phyloP scores from a whole-genome alignment of 345 rosid genomes.

The Erysimum cheiranthoides region DNA sequence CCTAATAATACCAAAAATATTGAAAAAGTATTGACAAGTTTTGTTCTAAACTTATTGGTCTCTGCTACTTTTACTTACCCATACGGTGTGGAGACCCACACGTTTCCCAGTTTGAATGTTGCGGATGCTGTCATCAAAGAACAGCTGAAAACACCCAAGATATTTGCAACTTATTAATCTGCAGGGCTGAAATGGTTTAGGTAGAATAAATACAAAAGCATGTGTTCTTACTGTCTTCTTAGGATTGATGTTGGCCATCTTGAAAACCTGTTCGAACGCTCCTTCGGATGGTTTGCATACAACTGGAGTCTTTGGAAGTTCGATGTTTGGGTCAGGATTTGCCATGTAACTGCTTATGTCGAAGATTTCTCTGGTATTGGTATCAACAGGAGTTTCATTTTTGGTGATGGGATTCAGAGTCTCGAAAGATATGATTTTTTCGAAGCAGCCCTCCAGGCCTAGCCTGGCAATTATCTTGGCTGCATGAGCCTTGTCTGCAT shows the following conservation, averaged over 20 bases:
- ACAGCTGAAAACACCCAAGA: constrained; percentile 57
- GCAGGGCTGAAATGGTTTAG: background rate
- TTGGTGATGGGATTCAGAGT: constrained; percentile 68
- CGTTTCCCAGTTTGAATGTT: constrained; percentile 79
- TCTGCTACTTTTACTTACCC: constrained; percentile 54
- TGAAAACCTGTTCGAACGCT: constrained; percentile 74
- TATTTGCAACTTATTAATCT: background rate
- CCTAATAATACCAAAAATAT: constrained; percentile 43
- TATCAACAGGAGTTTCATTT: constrained; percentile 43
- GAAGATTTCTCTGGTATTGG: constrained; percentile 44
- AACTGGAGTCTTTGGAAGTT: constrained; percentile 67
- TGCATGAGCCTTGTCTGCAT: constrained; percentile 84
- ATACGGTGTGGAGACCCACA: constrained; percentile 79
- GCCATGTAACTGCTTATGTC: constrained; percentile 55
- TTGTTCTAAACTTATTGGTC: background rate
- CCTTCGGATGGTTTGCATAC: constrained; percentile 89
- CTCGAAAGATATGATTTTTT: constrained; percentile 83
- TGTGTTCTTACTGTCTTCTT: constrained; percentile 66
- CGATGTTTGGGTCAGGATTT: constrained; percentile 39
- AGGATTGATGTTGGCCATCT: constrained; percentile 74
- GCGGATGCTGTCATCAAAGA: constrained; percentile 87
- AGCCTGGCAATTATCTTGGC: constrained; percentile 72
- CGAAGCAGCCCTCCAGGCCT: constrained; percentile 91
- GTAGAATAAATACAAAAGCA: background rate
- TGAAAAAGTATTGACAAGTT: background rate